Conservation (phyloP, 176 grass and related monocot species). For the Oryza meyeriana region DNA sequence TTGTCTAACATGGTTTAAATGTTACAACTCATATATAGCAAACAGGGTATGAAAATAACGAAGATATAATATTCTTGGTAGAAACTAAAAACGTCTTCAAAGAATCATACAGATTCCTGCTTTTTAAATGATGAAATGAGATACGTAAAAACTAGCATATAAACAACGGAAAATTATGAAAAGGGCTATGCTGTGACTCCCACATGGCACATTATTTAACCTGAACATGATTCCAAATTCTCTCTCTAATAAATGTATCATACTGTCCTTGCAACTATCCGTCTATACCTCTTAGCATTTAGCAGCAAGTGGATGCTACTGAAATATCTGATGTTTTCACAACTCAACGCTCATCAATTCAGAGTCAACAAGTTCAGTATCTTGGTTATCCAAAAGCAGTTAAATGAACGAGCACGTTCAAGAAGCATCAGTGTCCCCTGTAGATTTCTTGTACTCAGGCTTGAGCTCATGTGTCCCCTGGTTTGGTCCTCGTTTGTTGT, state of each 20-base stretch:
- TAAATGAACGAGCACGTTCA: slow-evolving; percentile 5
- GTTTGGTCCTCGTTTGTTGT: slow-evolving; percentile 92
- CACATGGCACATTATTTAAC: not conserved
- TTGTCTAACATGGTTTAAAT: too few relatives aligned
- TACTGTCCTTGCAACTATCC: not conserved
- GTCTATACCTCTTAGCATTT: not conserved
- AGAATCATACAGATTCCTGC: not conserved
- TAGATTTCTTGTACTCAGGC: slow-evolving; percentile 84
- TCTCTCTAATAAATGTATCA: slow-evolving; percentile 7
- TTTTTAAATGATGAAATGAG: not conserved
- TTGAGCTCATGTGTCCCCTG: slow-evolving; percentile 93
- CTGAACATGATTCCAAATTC: not conserved
- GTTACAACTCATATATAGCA: too few relatives aligned
- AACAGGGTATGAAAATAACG: too few relatives aligned
- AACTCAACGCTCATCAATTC: not conserved
- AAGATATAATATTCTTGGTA: not conserved
- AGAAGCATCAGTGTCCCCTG: slow-evolving; percentile 41
- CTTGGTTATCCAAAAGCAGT: not conserved
- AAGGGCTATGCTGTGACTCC: not conserved
- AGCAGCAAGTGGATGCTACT: not conserved
- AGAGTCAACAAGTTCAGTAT: not conserved
- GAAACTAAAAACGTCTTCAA: not conserved
- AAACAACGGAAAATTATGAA: not conserved
- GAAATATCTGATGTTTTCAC: not conserved
- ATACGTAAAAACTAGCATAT: not conserved